phyloP scores from a whole-genome alignment of 192 early-diverging fungal species.

The Linnemannia hyalina region DNA sequence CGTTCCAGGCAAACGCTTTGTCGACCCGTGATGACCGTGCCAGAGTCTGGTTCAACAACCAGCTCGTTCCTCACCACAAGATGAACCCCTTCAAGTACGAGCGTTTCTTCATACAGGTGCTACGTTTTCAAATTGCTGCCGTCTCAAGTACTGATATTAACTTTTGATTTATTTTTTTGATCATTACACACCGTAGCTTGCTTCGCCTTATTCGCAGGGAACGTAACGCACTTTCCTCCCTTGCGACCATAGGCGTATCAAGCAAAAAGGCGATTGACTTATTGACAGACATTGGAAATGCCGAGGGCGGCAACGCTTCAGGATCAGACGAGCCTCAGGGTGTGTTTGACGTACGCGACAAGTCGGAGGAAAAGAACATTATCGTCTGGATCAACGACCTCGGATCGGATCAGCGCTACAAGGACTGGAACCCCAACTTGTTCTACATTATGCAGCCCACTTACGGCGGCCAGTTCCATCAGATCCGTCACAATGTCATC shows the following conservation, averaged over 20 bases:
- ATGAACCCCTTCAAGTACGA: slow-evolving; percentile 76
- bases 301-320: slow-evolving; percentile 13
- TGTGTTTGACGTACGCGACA: slow-evolving; percentile 86
- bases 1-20: slow-evolving; percentile 52
- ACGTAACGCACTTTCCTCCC: slow-evolving; percentile 57
- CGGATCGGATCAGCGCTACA: slow-evolving; percentile 85
- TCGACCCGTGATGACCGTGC: slow-evolving; percentile 30
- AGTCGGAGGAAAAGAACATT: slow-evolving; percentile 57
- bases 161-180: neutral
- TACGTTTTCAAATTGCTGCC: neutral
- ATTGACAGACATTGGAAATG: slow-evolving; percentile 40
- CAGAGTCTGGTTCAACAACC: slow-evolving; percentile 76
- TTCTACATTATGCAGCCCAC: slow-evolving; percentile 69
- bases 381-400: slow-evolving; percentile 95
- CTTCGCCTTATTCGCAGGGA: slow-evolving; percentile 72
- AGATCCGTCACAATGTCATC: slow-evolving; percentile 84
- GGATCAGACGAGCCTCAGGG: slow-evolving; percentile 40
- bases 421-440: slow-evolving; percentile 61
- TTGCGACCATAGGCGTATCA: slow-evolving; percentile 62
- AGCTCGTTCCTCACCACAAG: slow-evolving; percentile 62
- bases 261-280: slow-evolving; percentile 58
- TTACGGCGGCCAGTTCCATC: slow-evolving; percentile 79
- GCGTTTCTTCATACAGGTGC: too few species aligned
- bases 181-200: slow-evolving; percentile 52
- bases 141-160: neutral